Evolutionary conservation across 2,329 filamentous ascomycete genomes (phyloP).

Genomic region (Xylaria sp.): DNA sequence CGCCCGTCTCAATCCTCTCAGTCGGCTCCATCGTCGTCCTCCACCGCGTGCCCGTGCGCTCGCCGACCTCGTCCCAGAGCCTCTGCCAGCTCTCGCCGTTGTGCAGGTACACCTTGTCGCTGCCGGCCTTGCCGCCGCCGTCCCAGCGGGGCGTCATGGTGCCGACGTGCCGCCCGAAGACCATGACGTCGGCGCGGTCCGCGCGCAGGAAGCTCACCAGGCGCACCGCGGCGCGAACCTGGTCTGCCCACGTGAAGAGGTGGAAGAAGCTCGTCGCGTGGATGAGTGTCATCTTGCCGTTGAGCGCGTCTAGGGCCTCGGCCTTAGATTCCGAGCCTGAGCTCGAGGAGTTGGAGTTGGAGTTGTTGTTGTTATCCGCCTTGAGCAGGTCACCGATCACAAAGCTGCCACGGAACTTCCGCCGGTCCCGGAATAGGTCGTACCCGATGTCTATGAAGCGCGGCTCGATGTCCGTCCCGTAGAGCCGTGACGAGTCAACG

Average conservation of each 20-base stretch:
- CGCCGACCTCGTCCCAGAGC: constrained; percentile 66
- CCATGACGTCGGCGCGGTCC: constrained; percentile 57
- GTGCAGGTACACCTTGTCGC: constrained; percentile 57
- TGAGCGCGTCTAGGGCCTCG: constrained; percentile 47
- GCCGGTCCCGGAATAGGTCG: constrained; percentile 70
- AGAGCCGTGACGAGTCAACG: constrained; percentile 59
- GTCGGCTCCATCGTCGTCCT: constrained; percentile 56
- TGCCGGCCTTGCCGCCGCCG: constrained; percentile 42
- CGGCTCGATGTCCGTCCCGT: constrained; percentile 60
- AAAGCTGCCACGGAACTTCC: constrained; percentile 59
- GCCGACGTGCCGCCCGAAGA: constrained; percentile 65
- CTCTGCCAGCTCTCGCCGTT: constrained; percentile 61
- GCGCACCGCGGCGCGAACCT: constrained; percentile 58
- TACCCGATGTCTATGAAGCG: constrained; percentile 69
- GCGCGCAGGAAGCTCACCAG: constrained; percentile 59
- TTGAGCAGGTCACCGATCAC: constrained; percentile 62
- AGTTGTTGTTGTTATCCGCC: neutral
- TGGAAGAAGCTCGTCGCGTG: constrained; percentile 63
- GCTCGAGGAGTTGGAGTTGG: neutral
- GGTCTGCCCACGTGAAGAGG: constrained; percentile 60
- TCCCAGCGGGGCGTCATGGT: constrained; percentile 44
- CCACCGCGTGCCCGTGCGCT: constrained; percentile 62
- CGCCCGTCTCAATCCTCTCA: constrained; percentile 35
- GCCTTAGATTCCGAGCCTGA: too few species aligned
- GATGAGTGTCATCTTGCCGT: constrained; percentile 59